A percentile compares a stretch with the other conserved stretches of the same genome.
Evolutionary conservation across 139 green algal genomes (phyloP).

Genomic region (Chlorella sp.): DNA sequence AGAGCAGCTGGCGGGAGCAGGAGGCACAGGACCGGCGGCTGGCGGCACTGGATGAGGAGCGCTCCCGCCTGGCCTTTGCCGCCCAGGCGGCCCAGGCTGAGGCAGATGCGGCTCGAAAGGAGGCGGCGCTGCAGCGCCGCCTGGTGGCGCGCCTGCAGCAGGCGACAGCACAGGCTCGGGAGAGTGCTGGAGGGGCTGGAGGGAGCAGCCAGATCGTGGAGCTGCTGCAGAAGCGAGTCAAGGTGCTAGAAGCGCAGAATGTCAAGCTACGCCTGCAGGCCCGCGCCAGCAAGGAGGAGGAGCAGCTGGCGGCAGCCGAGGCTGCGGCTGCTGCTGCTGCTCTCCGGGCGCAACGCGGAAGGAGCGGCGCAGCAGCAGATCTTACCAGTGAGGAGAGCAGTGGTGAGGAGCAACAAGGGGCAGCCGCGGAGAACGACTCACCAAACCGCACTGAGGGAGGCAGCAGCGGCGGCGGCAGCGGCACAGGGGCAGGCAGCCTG

Average conservation of each 20-base stretch:
- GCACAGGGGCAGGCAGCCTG: not conserved
- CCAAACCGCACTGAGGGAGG: not conserved
- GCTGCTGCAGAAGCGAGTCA: slow-evolving; percentile 58
- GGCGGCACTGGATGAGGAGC: slow-evolving; percentile 41
- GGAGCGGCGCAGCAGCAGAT: not conserved
- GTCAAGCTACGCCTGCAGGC: slow-evolving; percentile 44
- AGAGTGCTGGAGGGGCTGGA: slow-evolving; percentile 24
- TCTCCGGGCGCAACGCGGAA: not conserved
- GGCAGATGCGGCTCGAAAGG: slow-evolving; percentile 24
- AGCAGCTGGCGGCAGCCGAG: slow-evolving; percentile 14
- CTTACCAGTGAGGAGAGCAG: not conserved
- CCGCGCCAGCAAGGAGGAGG: slow-evolving; percentile 10
- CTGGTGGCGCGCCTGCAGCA: slow-evolving; percentile 44
- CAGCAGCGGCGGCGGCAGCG: not conserved
- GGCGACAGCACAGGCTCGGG: not conserved
- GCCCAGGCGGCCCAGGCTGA: not conserved
- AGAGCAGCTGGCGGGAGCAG: slow-evolving; percentile 65
- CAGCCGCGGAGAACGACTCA: slow-evolving; percentile 14
- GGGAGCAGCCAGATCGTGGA: slow-evolving; percentile 58
- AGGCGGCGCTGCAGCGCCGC: slow-evolving; percentile 32
- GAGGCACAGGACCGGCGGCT: slow-evolving; percentile 42
- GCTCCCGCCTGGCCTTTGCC: slow-evolving; percentile 20
- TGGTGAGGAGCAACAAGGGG: not conserved
- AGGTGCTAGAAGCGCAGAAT: slow-evolving; percentile 66
- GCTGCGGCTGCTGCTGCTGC: slow-evolving; percentile 4